Percentiles rank a stretch among this genome's conserved stretches.
These are phyloP conservation scores for Apophysomyces variabilis DNA, from an alignment of 371 early-diverging fungal genomes.

Conservation along the genomic window DNA sequence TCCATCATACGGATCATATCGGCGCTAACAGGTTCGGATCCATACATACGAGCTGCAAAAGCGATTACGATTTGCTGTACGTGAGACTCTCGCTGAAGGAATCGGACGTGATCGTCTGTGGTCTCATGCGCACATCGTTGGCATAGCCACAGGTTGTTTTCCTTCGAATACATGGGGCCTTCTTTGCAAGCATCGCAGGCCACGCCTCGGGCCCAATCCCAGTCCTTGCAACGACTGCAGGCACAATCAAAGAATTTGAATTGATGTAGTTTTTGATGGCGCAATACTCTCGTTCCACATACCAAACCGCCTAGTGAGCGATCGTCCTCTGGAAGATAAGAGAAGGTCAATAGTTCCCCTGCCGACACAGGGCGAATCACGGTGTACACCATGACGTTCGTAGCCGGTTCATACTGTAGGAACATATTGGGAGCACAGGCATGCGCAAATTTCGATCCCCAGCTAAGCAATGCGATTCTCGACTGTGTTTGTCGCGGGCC, in stretches of 20 bases:
- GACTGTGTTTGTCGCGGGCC: constrained; percentile 16
- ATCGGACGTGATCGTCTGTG: constrained; percentile 11
- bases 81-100: constrained; percentile 26
- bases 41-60: constrained; percentile 34
- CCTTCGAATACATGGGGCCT: constrained; percentile 5
- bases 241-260: constrained; percentile 53
- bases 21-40: constrained; percentile 25
- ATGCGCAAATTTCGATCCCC: constrained; percentile 57
- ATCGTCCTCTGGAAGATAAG: constrained; percentile 54
- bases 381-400: constrained; percentile 44
- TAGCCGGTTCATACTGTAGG: constrained; percentile 41
- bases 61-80: constrained; percentile 36
- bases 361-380: constrained; percentile 32
- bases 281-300: constrained; percentile 38
- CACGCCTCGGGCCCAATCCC: constrained; percentile 40
- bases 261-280: constrained; percentile 36
- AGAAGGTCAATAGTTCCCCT: constrained; percentile 45
- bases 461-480: constrained; percentile 42
- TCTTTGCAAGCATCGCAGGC: constrained; percentile 21
- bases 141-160: constrained; percentile 23
- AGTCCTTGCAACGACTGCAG: constrained; percentile 45
- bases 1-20: constrained; percentile 47
- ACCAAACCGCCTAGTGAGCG: constrained; percentile 44
- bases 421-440: constrained; percentile 55
- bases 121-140: constrained; percentile 19